Base-by-base conservation (phyloP, 345 rosid genomes). In the Erodium maritimum region DNA sequence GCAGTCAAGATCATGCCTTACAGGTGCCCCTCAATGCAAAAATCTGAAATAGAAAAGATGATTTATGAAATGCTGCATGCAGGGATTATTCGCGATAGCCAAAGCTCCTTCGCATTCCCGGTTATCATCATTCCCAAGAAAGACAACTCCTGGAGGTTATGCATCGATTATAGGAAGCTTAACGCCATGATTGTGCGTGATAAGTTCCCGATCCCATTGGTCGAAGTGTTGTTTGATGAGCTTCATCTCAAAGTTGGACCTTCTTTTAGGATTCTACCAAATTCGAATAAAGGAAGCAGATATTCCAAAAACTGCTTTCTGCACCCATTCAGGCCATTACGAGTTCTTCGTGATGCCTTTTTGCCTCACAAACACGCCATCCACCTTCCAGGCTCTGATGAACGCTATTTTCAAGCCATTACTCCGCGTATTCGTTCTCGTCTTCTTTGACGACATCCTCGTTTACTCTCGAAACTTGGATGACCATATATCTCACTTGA, bases 391-490 rank as follows among this genome's bases (percentile, higher is more conserved):
- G 29, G 45, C 46, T 0, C 21, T 29, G 1, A 63, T 69, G 60
- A 69, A 68, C 21, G 8, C 23, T 5, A 5, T 67, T 0, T 55
- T 68, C 3, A 5, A 9, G 17, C 21, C 34, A 0, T 25, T 5
- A 9, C 42, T 61, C 5, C 16, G 66, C 9, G 55, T 50, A 19
- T 61, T 48, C 23, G 50, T 60, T 0, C 8, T 55, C 1, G 56
- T 67, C 1, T 67, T 67, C 21, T 67, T 67, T 17, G 51, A 60
- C 24, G 71, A 67, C 55, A 61, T 67, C 8, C 23, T 67, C 17
- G 19, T 67, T 0, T 67, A 61, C 19, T 55, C 17, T 17, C 0
- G 4, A 4, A 12, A 9, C 11, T 23, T n/a, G 23, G 16, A 23
- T 1, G 21, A 46, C 2, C 68, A 64, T 25, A 2, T 50, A 16